These are phyloP conservation scores for Sechiopsis laciniata DNA, from an alignment of 306 rosid genomes.

Conservation along the genomic window DNA sequence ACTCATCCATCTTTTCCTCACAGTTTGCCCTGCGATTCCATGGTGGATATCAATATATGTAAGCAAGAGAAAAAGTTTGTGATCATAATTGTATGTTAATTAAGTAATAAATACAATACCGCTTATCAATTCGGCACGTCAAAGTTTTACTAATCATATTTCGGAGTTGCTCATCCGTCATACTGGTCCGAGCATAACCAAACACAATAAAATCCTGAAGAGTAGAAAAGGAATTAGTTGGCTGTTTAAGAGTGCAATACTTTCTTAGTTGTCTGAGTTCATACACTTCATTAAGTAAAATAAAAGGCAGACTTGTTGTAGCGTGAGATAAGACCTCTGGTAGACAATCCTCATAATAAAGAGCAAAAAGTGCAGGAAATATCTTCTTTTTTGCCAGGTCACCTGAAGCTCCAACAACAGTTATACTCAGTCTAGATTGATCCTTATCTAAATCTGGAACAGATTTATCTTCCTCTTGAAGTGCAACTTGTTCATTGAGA, in stretches of 20 bases:
- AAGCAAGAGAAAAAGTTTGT: slow-evolving; percentile 3
- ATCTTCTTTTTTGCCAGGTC: slow-evolving; percentile 97
- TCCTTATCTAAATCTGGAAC: slow-evolving; percentile 38
- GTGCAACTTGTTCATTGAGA: slow-evolving; percentile 38
- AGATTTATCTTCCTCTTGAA: slow-evolving; percentile 32
- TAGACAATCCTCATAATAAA: slow-evolving; percentile 77
- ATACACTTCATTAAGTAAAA: background rate
- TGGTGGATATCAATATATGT: slow-evolving; percentile 22
- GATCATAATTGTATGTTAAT: background rate
- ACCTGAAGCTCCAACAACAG: slow-evolving; percentile 96
- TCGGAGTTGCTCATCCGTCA: slow-evolving; percentile 75
- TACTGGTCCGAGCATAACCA: slow-evolving; percentile 77
- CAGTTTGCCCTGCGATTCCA: slow-evolving; percentile 63
- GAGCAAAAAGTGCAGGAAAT: slow-evolving; percentile 94
- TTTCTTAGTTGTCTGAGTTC: background rate
- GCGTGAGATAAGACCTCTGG: slow-evolving; percentile 49
- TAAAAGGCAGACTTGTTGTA: too few species aligned
- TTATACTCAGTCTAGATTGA: slow-evolving; percentile 65
- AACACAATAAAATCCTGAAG: slow-evolving; percentile 69
- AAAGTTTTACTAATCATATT: slow-evolving; percentile 71
- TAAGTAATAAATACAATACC: slow-evolving; percentile 32
- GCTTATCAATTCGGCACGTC: slow-evolving; percentile 88
- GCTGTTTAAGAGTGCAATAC: slow-evolving; percentile 19
- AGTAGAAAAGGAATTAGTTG: slow-evolving; percentile 17
- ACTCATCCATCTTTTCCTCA: slow-evolving; percentile 79